Base-by-base conservation (phyloP, 1,284 basidiomycete species). In the Sutorius eximius region DNA sequence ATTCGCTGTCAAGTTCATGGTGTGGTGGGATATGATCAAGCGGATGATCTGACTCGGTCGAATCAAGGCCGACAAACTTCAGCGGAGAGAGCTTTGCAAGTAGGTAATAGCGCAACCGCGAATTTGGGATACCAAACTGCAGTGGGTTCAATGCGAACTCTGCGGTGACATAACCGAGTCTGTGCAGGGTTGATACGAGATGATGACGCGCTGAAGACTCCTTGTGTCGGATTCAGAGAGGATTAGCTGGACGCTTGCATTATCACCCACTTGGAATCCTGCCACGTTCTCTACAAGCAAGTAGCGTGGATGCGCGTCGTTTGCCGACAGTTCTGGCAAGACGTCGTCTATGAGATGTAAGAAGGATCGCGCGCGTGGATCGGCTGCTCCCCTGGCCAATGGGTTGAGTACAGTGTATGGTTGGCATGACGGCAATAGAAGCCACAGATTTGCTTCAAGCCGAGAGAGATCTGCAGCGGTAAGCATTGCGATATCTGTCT, bases 381-480 rank as follows among this genome's bases (percentile, higher is more conserved):
- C 89, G 22, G 72, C 71, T 10, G 77, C 79, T 7, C 86, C 89
- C 73, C 83, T 85, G 10, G 87, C 84, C 22, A 77, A 73, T 3
- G 87, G 83, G 63, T 89, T 90, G 51, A 91, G 73, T 2, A 89
- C 80, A 0, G 89, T 91, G 62, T 91, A 91, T 0, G 89, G 89
- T 63, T 91, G 89, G 64, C 89, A 91, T 10, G 88, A 82, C 5
- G 88, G 89, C 0, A 89, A 91, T 38, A 90, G 68, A 24, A 91
- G 77, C 87, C 89, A 91, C 6, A 89, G 63, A 58, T 83, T 69
- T 27, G 83, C 82, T 57, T 76, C 58, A 27, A 79, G 69, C 20
- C 58, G 45, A 27, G 75, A 70, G n/a, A 90, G 67, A 29, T 75
- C 66, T 6, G 67, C 45, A 2, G 82, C 77, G 12, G 76, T 74